Evolutionary conservation across 1,284 basidiomycete species (phyloP), one percentile per base, ranked within the genome.

Genomic region (Cryptococcus sp.): DNA sequence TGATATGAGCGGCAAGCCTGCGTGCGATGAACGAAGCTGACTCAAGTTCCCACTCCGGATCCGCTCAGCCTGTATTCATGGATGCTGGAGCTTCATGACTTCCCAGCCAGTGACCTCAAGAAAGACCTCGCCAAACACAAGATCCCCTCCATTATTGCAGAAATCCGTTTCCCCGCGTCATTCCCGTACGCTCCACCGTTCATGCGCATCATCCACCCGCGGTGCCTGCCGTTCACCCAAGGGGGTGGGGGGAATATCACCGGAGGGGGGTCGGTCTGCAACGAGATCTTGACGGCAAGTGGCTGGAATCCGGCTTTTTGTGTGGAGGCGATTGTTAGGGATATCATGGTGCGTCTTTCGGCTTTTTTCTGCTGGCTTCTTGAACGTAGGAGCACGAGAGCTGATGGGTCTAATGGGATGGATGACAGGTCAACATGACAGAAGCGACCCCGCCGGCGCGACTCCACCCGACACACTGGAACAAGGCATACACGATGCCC

Each of bases 171-270:
- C 47, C 65, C 65, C 2, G 60, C 67, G 7, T 46, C 50, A 4
- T 69, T 62, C 44, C 67, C 67, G 1, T 59, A 64, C 43, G 61
- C 60, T 3, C 67, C 67, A 8, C 67, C 67, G 1, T 69, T 69
- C 58, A 66, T 69, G 60, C 48, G 67, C 3, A 59, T 69, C 18
- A 48, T 69, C 7, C 64, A 69, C 38, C 67, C 67, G 0, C 53
- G 67, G 20, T 63, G 55, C 52, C 33, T 69, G 24, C 65, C 62
- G 0, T 66, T 67, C 49, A 50, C 49, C 11, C 18, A 39, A 3
- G 65, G 67, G 21, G 67, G 67, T n/a, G 67, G 67, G 33, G 67
- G 67, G 0, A 65, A 69, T 49, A 66, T 69, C 50, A 69, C 65
- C 2, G 65, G 53, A 0, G 67, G 67, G 0, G 67, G 67, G 15